Evolutionary conservation across 1,284 basidiomycete genomes (phyloP).

Genomic region (Ceratobasidium sp.): DNA sequence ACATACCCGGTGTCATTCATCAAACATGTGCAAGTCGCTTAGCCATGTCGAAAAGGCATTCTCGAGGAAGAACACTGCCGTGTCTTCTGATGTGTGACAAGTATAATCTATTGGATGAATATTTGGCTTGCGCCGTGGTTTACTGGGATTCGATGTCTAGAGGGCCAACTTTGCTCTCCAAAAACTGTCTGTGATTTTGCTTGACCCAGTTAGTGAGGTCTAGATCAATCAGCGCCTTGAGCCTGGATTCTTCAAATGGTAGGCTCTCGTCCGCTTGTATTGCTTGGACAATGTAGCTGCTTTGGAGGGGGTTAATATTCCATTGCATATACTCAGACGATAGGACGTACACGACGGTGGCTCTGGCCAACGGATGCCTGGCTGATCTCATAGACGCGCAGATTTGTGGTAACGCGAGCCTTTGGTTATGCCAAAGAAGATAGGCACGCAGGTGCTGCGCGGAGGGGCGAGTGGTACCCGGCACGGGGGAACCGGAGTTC

Average conservation of each 20-base stretch:
- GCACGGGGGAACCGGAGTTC: too few species aligned
- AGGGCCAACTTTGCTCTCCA: constrained; percentile 8
- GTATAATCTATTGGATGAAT: too few species aligned
- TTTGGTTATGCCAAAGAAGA: constrained; percentile 29
- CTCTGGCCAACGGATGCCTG: background rate
- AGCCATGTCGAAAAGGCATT: too few species aligned
- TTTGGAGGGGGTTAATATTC: background rate
- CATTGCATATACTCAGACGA: background rate
- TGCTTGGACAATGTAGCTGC: background rate
- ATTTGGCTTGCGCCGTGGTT: background rate
- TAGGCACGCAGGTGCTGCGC: constrained; percentile 11
- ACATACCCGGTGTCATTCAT: too few species aligned
- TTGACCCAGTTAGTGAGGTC: background rate
- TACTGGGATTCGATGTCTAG: background rate
- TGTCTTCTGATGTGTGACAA: too few species aligned
- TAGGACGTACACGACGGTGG: constrained; percentile 19
- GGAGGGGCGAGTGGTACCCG: background rate
- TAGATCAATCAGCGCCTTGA: background rate
- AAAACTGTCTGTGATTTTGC: constrained; percentile 8
- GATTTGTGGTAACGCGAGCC: constrained; percentile 13
- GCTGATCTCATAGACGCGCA: constrained; percentile 6
- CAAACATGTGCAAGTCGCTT: too few species aligned
- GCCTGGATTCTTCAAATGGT: background rate
- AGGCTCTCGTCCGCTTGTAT: background rate
- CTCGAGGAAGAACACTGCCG: too few species aligned